These are phyloP conservation scores for Eleusine coracana DNA, from an alignment of 176 grass and related monocot species.

Conservation along the genomic window DNA sequence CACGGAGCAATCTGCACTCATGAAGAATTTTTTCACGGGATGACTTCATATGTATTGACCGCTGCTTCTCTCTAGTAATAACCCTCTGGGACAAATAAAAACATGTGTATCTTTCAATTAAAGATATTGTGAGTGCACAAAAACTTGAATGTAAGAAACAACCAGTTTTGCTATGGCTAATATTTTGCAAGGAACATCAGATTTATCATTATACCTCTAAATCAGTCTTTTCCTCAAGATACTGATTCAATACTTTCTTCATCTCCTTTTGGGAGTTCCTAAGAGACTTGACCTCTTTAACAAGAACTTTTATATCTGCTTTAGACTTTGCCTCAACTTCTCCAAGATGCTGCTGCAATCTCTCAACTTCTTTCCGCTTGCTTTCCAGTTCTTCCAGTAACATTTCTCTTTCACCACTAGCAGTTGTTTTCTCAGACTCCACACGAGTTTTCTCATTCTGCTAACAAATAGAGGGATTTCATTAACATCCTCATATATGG, in stretches of 20 bases:
- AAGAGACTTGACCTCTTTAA: constrained; percentile 93
- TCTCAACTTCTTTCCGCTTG: constrained; percentile 75
- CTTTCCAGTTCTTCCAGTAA: constrained; percentile 67
- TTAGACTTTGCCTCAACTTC: constrained; percentile 91
- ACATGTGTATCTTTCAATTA: neutral
- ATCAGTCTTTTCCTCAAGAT: constrained; percentile 80
- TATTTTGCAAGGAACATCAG: neutral
- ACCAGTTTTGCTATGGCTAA: neutral
- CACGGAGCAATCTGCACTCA: constrained; percentile 73
- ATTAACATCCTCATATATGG: constrained; percentile 28
- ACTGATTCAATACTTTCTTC: constrained; percentile 68
- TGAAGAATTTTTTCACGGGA: constrained; percentile 71
- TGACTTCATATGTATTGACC: constrained; percentile 46
- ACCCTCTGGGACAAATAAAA: constrained; percentile 52
- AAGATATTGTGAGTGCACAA: neutral
- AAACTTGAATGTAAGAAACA: constrained; percentile 1
- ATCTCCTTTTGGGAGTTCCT: constrained; percentile 90
- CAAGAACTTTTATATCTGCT: constrained; percentile 90
- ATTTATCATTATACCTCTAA: constrained; percentile 67
- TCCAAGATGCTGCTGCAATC: constrained; percentile 61
- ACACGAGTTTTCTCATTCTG: constrained; percentile 77
- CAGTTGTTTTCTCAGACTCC: constrained; percentile 65
- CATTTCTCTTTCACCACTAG: constrained; percentile 69
- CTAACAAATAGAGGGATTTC: constrained; percentile 20
- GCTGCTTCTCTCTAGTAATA: constrained; percentile 61